phyloP scores from a whole-genome alignment of 164 flowering plant genomes.

The grape (Vitis vinifera) region ASM3070453v1 NC_081814.1:27361501-27362000 shows the following conservation, averaged over 20 bases:
- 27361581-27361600: slow-evolving; percentile 65
- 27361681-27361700: too few species aligned
- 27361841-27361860: slow-evolving; percentile 98
- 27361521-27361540: slow-evolving; percentile 91
- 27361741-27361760: too few species aligned
- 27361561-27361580: slow-evolving; percentile 95
- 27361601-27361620: not conserved
- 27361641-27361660: not conserved
- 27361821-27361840: slow-evolving; percentile 93
- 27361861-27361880: slow-evolving; percentile 98
- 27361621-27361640: not conserved
- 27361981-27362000: not conserved
- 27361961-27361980: slow-evolving; percentile 34
- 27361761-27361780: not conserved
- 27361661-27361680: too few species aligned
- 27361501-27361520: slow-evolving; percentile 98
- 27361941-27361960: slow-evolving; percentile 64
- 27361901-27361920: slow-evolving; percentile 98
- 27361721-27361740: too few species aligned
- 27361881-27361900: slow-evolving; percentile 89
- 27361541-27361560: slow-evolving; percentile 97
- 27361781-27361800: not conserved
- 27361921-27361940: slow-evolving; percentile 85
- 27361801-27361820: slow-evolving; percentile 56
- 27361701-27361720: too few species aligned